phyloP scores from a whole-genome alignment of 164 flowering plant genomes.

The Stephania cephalantha region DNA sequence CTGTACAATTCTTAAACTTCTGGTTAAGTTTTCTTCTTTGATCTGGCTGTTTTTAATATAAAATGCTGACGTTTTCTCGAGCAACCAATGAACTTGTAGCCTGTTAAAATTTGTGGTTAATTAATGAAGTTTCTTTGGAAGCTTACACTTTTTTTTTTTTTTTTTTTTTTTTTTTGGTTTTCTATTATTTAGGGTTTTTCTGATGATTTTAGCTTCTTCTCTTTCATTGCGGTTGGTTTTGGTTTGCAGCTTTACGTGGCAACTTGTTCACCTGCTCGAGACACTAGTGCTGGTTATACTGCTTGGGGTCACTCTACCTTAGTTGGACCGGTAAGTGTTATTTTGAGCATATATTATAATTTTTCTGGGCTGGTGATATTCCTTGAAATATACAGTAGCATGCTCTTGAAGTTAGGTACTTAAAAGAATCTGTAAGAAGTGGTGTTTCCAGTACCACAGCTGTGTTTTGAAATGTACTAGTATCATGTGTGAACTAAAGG shows the following conservation, averaged over 20 bases:
- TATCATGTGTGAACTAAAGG: neutral
- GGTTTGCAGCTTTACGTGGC: constrained; percentile 75
- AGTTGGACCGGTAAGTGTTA: constrained; percentile 82
- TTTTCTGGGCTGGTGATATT: constrained; percentile 1
- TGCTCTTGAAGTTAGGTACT: neutral
- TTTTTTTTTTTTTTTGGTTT: neutral
- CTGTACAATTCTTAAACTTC: neutral
- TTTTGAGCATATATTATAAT: neutral
- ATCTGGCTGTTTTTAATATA: neutral
- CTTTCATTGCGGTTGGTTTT: neutral
- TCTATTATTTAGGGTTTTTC: neutral
- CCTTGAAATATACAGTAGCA: neutral
- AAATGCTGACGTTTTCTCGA: neutral
- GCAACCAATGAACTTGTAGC: neutral
- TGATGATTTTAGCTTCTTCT: neutral
- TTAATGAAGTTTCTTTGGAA: neutral
- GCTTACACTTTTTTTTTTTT: neutral
- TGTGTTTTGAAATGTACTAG: neutral
- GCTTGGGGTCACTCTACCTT: constrained; percentile 99
- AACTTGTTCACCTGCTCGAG: constrained; percentile 97
- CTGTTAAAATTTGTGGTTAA: neutral
- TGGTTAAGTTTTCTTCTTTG: neutral
- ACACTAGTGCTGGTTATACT: constrained; percentile 63
- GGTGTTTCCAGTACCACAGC: neutral
- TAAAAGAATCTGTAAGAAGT: neutral